phyloP scores from a whole-genome alignment of 345 rosid species.

The Murraya koenigii region DNA sequence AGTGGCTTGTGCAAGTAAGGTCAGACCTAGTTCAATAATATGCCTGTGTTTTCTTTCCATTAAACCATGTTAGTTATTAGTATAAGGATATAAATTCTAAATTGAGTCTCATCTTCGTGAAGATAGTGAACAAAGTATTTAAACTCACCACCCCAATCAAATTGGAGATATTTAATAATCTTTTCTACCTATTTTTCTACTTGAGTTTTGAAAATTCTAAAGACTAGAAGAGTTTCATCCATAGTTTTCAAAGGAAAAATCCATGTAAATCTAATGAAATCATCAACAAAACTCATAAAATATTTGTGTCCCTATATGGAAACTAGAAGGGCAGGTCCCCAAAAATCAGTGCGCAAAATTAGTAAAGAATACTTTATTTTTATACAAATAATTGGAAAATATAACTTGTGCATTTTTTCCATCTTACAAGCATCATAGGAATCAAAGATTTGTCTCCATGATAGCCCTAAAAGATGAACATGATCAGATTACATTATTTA shows the following conservation, averaged over 20 bases:
- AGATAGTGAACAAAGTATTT: background rate
- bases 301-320: background rate
- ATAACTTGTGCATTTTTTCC: too few species aligned
- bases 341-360: too few species aligned
- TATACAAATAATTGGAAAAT: too few species aligned
- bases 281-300: background rate
- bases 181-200: background rate
- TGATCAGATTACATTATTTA: too few species aligned
- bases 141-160: background rate
- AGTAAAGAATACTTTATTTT: too few species aligned
- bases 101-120: background rate
- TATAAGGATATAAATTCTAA: background rate
- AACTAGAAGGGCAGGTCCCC: background rate
- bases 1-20: too few species aligned
- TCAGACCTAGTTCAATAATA: background rate
- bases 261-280: background rate
- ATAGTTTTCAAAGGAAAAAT: background rate
- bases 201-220: background rate
- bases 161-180: background rate
- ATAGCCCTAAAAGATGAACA: too few species aligned
- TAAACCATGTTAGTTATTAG: background rate
- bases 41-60: background rate
- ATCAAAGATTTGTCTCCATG: too few species aligned
- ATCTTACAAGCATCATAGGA: too few species aligned
- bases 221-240: background rate